Evolutionary conservation across 345 rosid genomes (phyloP), one percentile per base, ranked within the genome.

Genomic region (Moricandia arvensis): DNA sequence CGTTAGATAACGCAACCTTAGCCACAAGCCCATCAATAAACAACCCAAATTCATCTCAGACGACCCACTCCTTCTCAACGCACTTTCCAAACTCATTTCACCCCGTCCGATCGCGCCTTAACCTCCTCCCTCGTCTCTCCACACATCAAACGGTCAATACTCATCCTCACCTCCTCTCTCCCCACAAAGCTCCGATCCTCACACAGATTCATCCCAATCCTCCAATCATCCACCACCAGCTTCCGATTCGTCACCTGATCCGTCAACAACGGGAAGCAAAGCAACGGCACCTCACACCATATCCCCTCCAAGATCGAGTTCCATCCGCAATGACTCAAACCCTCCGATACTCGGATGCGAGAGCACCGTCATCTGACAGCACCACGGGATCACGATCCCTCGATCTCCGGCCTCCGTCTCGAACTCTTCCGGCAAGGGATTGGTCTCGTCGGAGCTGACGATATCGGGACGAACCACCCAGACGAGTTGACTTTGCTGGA

Each of bases 381-480:
- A 91, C 95, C 98, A 94, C 0, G 93, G 80, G 13, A 89, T 71
- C 68, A 91, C 87, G 49, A 91, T 79, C 45, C 80, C 82, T 7
- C 76, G 84, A 60, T 80, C 89, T n/a, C 76, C 69, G 7, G 84
- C 79, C 3, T 80, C 80, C 21, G 85, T 75, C 37, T 79, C 76
- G 37, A 81, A 91, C 7, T 81, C 83, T 1, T 68, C 83, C 33
- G 98, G 95, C 26, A 94, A 63, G 0, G 87, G 89, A 18, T 87
- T 79, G 0, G 34, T 47, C 16, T 86, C 91, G 16, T 84, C 79
- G 1, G 97, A 86, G 84, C 91, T 88, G 1, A 91, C 93, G 8
- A 91, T 87, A 47, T 91, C 97, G 1, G 90, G 86, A 0, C 93
- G 81, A 10, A 94, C 88, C 71, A 90, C 97, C 98, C 96, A 91